phyloP scores from a whole-genome alignment of 176 grass and related monocot species.

The Oryza longistaminata region DNA sequence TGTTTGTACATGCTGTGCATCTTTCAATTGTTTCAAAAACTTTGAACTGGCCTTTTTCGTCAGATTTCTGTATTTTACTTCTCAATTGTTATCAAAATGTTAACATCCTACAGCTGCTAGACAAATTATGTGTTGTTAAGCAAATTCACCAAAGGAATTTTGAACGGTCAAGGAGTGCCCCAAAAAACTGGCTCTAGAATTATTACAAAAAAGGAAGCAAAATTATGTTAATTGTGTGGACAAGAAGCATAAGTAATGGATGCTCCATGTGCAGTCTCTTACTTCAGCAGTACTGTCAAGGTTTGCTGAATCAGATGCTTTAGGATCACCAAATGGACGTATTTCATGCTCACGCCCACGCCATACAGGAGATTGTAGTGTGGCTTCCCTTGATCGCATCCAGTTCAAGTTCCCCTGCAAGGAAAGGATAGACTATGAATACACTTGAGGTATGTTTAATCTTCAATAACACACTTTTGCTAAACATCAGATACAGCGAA shows the following conservation, averaged over 20 bases:
- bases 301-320: slow-evolving; percentile 98
- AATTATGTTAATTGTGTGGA: slow-evolving; percentile 13
- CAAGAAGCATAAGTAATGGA: slow-evolving; percentile 24
- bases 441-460: slow-evolving; percentile 16
- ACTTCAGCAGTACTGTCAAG: slow-evolving; percentile 98
- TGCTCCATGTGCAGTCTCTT: slow-evolving; percentile 28
- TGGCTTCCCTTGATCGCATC: slow-evolving; percentile 97
- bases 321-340: slow-evolving; percentile 86
- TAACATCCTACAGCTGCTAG: not conserved
- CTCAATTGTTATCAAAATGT: not conserved
- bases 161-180: not conserved
- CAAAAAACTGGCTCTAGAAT: not conserved
- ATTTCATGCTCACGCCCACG: slow-evolving; percentile 91
- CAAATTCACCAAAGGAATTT: slow-evolving; percentile 9
- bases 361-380: slow-evolving; percentile 93
- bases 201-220: slow-evolving; percentile 3
- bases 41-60: not conserved
- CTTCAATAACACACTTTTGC: slow-evolving; percentile 35
- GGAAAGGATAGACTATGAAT: slow-evolving; percentile 34
- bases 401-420: slow-evolving; percentile 97
- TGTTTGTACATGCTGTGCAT: not conserved
- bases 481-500: not conserved
- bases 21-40: not conserved
- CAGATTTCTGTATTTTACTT: not conserved
- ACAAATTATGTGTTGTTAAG: not conserved